These are phyloP conservation scores for Termitomyces sp. DNA, from an alignment of 768 basidiomycete species.

Conservation along the genomic window DNA sequence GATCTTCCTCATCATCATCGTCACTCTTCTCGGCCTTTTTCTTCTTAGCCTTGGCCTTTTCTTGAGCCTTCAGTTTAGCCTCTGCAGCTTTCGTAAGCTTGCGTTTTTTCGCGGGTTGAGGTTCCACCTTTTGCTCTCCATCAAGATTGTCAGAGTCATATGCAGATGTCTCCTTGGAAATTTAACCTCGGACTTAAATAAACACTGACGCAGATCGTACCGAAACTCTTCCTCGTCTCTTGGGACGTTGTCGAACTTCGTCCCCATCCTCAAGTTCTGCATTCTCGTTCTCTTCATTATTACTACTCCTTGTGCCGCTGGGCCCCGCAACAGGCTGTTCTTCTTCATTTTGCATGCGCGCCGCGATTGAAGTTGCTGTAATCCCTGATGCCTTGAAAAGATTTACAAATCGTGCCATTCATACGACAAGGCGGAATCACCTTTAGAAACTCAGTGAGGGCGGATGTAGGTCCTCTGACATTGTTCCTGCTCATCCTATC, in stretches of 20 bases:
- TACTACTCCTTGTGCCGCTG: slow-evolving; percentile 23
- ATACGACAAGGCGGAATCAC: slow-evolving; percentile 30
- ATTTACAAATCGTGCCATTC: background rate
- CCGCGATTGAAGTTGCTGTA: slow-evolving; percentile 38
- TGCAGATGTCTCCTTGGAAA: slow-evolving; percentile 25
- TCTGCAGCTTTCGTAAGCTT: slow-evolving; percentile 46
- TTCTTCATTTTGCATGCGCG: slow-evolving; percentile 24
- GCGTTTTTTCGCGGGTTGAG: slow-evolving; percentile 47
- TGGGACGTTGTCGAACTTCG: slow-evolving; percentile 9
- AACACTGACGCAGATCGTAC: background rate
- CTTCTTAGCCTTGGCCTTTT: slow-evolving; percentile 34
- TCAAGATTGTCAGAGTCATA: slow-evolving; percentile 79
- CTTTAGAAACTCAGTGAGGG: slow-evolving; percentile 75
- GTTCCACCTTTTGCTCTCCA: slow-evolving; percentile 36
- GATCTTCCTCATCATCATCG: slow-evolving; percentile 58
- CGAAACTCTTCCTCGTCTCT: background rate
- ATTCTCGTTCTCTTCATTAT: slow-evolving; percentile 9
- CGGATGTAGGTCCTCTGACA: slow-evolving; percentile 78
- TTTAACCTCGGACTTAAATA: background rate
- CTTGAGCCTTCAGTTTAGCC: slow-evolving; percentile 34
- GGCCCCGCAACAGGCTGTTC: slow-evolving; percentile 42
- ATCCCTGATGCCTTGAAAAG: slow-evolving; percentile 39
- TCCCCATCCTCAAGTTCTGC: slow-evolving; percentile 10
- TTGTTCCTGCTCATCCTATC: slow-evolving; percentile 36
- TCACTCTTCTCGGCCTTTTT: slow-evolving; percentile 35